These are phyloP conservation scores for Dichomitus squalens DNA, from an alignment of 1,284 basidiomycete species.

Conservation along the genomic window DNA sequence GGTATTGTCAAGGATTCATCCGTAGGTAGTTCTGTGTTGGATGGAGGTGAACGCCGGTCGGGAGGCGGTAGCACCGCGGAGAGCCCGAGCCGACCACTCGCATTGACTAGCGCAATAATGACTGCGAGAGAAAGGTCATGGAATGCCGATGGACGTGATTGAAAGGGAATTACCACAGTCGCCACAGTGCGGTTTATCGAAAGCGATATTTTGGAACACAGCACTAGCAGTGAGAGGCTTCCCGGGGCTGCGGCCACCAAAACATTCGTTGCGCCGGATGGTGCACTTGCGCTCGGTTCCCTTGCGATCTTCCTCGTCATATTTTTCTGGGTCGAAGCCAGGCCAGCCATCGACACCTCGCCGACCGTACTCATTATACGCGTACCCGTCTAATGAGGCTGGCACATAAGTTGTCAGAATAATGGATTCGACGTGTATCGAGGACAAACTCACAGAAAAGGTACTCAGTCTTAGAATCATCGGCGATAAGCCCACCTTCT, in stretches of 20 bases:
- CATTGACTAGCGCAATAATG: slow-evolving; percentile 46
- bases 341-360: slow-evolving; percentile 21
- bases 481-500: slow-evolving; percentile 19
- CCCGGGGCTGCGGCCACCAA: slow-evolving; percentile 12
- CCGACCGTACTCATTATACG: slow-evolving; percentile 26
- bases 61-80: slow-evolving; percentile 46
- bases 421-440: background rate
- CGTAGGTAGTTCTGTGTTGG: slow-evolving; percentile 13
- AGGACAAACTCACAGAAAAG: slow-evolving; percentile 29
- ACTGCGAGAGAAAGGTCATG: slow-evolving; percentile 31
- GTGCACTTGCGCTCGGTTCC: slow-evolving; percentile 16
- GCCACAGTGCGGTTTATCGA: slow-evolving; percentile 44
- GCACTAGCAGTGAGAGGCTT: slow-evolving; percentile 24
- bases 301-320: background rate
- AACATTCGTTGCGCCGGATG: slow-evolving; percentile 28
- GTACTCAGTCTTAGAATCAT: slow-evolving; percentile 26
- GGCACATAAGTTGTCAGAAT: background rate
- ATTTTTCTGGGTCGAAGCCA: slow-evolving; percentile 6
- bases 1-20: slow-evolving; percentile 28
- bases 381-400: slow-evolving; percentile 34
- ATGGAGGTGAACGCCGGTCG: slow-evolving; percentile 18
- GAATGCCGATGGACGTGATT: no score
- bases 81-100: slow-evolving; percentile 45
- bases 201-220: slow-evolving; percentile 50
- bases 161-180: slow-evolving; percentile 45